Evolutionary conservation across 495 filamentous ascomycete species (phyloP), one percentile per base, ranked within the genome.

Genomic region (Lophiostoma macrostomum): DNA sequence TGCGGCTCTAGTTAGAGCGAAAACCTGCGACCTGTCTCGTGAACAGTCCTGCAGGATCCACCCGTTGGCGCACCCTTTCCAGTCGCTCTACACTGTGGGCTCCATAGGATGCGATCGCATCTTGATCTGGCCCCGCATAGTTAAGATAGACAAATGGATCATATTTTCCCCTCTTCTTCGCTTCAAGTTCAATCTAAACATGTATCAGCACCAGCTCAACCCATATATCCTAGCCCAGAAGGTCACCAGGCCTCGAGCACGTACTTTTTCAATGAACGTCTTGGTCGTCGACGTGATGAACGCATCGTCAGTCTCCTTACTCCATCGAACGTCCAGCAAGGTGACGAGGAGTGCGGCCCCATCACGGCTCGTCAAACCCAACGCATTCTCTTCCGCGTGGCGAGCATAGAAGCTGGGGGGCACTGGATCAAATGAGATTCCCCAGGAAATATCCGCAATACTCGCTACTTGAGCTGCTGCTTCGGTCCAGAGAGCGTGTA

Each of bases 21-120:
- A n/a, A n/a, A 12, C 47, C 47, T 6, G 31, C 11, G 18, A 24
- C 22, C 10, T 24, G 28, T 6, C 28, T 22, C 13, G 39, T 34
- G 31, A 51, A 51, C 6, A 51, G 19, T 6, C 12, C 35, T 11
- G 31, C 13, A 5, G 47, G 47, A 44, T 51, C 47, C 7, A 10
- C 7, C 35, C 16, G 7, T 7, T 10, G 6, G 7, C 35, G 35
- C 6, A 38, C 6, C 35, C 6, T 18, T 18, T 18, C 6, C 16
- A 38, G 35, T 6, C 16, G 12, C 6, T 38, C 6, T 6, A 38
- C 35, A 6, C 19, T 38, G 35, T 38, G 7, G 8, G 7, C 16
- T 18, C 35, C 35, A 18, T 38, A 38, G 16, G 12, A n/a, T 8
- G 7, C 16, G 14, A 38, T 38, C 6, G 35, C 7, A 6, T 18